Evolutionary conservation across 139 green algal genomes (phyloP), one percentile per base, ranked within the genome.

Genomic region (Tetratostichococcus sp.): DNA sequence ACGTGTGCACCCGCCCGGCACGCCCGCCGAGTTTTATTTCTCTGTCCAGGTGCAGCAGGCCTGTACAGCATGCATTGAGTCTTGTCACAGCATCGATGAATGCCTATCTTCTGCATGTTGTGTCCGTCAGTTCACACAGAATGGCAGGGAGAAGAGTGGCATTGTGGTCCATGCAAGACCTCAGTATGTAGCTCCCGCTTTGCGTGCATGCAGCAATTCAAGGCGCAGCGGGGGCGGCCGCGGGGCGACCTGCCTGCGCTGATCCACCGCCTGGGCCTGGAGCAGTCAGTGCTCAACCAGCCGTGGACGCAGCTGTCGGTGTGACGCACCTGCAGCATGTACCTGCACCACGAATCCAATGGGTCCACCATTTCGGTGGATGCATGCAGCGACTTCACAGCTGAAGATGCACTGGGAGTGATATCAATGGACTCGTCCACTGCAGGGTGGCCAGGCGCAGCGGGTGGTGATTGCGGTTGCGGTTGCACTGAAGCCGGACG

Each of bases 221-320:
- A 35, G 26, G 70, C 79, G n/a, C 86, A 91, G 75, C 71, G 81
- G 8, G 78, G 78, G 0, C 76, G 90, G 1, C 79, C 75, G 0
- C 77, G 87, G 1, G 87, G 87, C 8, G 89, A 94, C 73, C 82
- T 96, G 43, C 89, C 89, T 6, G 79, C 85, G 1, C 69, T 96
- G 21, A 70, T 93, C 14, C 75, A 87, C 34, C 78, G 86, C 19
- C 77, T 96, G 69, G 91, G 90, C 1, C 79, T 96, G 25, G 88
- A 93, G 67, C 85, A 92, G 71, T 25, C 35, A 3, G 82, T 94
- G 35, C 82, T 96, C 4, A 88, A 93, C 67, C 88, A 92, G 67
- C 67, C 76, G 1, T 97, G 92, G 92, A 59, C 72, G 0, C 82
- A 92, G 75, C 89, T 97, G 0, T 97, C 92, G 59, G 90, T 93